Conservation (phyloP, 2,329 filamentous ascomycete species). For the Juglanconis sp. region DNA sequence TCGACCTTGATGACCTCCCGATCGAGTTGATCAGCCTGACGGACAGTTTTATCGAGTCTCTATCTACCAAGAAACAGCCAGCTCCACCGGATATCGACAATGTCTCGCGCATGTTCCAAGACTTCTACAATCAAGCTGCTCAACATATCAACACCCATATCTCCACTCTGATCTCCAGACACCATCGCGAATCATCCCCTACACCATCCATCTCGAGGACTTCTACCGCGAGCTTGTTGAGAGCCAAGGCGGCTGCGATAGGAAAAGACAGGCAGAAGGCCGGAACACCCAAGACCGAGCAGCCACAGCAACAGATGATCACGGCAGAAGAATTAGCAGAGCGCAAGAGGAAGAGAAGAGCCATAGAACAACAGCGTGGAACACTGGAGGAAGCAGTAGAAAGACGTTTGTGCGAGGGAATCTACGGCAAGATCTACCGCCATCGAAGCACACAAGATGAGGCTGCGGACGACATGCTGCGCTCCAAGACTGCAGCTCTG, state of each 20-base stretch:
- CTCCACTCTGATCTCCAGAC: slow-evolving; percentile 69
- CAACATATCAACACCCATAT: slow-evolving; percentile 85
- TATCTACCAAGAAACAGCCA: slow-evolving; percentile 82
- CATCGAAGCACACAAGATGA: slow-evolving; percentile 92
- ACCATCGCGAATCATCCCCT: slow-evolving; percentile 65
- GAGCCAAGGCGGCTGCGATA: slow-evolving; percentile 54
- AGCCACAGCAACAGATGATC: slow-evolving; percentile 76
- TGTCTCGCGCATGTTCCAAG: slow-evolving; percentile 84
- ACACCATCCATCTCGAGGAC: slow-evolving; percentile 49
- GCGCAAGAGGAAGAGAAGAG: slow-evolving; percentile 72
- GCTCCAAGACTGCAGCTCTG: slow-evolving; percentile 89
- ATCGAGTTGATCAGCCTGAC: slow-evolving; percentile 89
- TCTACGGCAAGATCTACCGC: slow-evolving; percentile 86
- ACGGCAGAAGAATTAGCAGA: slow-evolving; percentile 81
- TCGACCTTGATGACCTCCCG: slow-evolving; percentile 83
- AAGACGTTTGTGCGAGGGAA: slow-evolving; percentile 75
- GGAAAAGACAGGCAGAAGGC: slow-evolving; percentile 50
- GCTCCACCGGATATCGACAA: slow-evolving; percentile 79
- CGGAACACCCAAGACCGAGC: slow-evolving; percentile 34
- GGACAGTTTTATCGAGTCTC: slow-evolving; percentile 89
- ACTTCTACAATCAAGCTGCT: slow-evolving; percentile 82
- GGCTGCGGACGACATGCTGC: slow-evolving; percentile 87
- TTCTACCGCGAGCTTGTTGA: slow-evolving; percentile 54
- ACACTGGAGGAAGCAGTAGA: slow-evolving; percentile 90
- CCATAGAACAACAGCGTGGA: slow-evolving; percentile 72